These are phyloP conservation scores for Lunularia cruciata DNA, from an alignment of 225 moss, liverwort and hornwort species.

Conservation along the genomic window DNA sequence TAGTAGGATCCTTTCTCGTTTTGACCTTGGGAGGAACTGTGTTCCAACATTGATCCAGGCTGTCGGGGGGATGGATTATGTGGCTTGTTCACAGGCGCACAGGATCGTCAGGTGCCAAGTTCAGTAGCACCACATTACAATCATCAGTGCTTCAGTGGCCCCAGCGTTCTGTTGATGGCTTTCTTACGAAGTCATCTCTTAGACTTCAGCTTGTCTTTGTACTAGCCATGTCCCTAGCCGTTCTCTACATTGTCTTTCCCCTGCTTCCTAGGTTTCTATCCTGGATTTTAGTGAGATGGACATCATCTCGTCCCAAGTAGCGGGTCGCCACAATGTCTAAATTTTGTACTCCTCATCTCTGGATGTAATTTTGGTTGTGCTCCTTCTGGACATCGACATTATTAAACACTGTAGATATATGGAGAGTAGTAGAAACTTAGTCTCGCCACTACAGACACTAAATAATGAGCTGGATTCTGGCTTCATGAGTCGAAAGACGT, in stretches of 20 bases:
- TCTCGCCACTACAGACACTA: not conserved
- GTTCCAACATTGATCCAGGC: slow-evolving; percentile 52
- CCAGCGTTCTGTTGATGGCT: slow-evolving; percentile 34
- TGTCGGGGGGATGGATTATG: slow-evolving; percentile 53
- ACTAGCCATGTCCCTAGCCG: slow-evolving; percentile 30
- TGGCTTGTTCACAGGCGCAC: slow-evolving; percentile 62
- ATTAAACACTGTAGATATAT: slow-evolving; percentile 7
- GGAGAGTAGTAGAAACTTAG: not conserved
- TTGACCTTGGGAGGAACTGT: slow-evolving; percentile 34
- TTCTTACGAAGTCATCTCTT: slow-evolving; percentile 31
- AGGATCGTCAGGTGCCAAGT: slow-evolving; percentile 46
- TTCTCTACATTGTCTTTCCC: slow-evolving; percentile 32
- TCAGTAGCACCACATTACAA: slow-evolving; percentile 44
- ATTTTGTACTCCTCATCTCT: not conserved
- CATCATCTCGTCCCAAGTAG: slow-evolving; percentile 32
- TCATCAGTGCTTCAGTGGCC: slow-evolving; percentile 51
- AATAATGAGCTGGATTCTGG: not conserved
- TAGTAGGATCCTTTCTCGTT: slow-evolving; percentile 28
- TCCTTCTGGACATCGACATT: slow-evolving; percentile 3
- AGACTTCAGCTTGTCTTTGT: slow-evolving; percentile 32
- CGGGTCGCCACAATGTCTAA: slow-evolving; percentile 18
- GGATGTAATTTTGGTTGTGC: slow-evolving; percentile 1
- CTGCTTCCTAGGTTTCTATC: slow-evolving; percentile 40
- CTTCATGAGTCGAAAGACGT: not conserved
- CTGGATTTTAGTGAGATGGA: slow-evolving; percentile 35